Evolutionary conservation across 768 basidiomycete species (phyloP).

Genomic region (Mycena galopus): DNA sequence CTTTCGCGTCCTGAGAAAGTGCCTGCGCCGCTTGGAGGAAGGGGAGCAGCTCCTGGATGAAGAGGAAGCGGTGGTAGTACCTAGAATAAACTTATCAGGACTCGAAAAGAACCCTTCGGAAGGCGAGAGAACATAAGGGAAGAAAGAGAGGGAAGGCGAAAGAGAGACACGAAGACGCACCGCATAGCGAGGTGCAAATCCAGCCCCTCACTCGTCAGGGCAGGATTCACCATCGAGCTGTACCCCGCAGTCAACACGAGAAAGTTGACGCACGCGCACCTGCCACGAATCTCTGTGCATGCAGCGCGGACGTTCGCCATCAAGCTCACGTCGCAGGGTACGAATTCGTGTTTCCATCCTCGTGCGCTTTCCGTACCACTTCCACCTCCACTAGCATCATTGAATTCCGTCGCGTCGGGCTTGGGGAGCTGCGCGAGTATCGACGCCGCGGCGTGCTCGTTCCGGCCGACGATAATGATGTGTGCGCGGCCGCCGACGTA

Average conservation of each 20-base stretch:
- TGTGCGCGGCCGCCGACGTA: slow-evolving; percentile 52
- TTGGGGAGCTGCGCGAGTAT: slow-evolving; percentile 48
- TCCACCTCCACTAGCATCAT: neutral
- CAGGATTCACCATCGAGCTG: slow-evolving; percentile 41
- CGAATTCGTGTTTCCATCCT: slow-evolving; percentile 48
- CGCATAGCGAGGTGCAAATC: slow-evolving; percentile 42
- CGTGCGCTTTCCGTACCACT: too few species aligned
- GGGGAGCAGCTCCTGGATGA: slow-evolving; percentile 49
- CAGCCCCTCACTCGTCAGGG: slow-evolving; percentile 51
- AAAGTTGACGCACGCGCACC: slow-evolving; percentile 45
- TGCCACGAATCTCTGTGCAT: slow-evolving; percentile 43
- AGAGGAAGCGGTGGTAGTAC: slow-evolving; percentile 52
- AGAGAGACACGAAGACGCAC: slow-evolving; percentile 13
- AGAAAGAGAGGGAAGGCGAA: too few species aligned
- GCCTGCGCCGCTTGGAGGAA: slow-evolving; percentile 46
- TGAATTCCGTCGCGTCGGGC: slow-evolving; percentile 29
- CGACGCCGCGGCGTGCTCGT: slow-evolving; percentile 47
- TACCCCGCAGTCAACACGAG: slow-evolving; percentile 50
- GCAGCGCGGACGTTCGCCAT: slow-evolving; percentile 49
- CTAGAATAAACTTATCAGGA: too few species aligned
- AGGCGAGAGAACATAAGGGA: too few species aligned
- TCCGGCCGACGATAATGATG: slow-evolving; percentile 53
- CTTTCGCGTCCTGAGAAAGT: slow-evolving; percentile 49
- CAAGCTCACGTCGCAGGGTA: slow-evolving; percentile 49
- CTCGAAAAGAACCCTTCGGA: too few species aligned